Conservation (phyloP, 768 basidiomycete genomes). For the Hebeloma cylindrosporum region DNA sequence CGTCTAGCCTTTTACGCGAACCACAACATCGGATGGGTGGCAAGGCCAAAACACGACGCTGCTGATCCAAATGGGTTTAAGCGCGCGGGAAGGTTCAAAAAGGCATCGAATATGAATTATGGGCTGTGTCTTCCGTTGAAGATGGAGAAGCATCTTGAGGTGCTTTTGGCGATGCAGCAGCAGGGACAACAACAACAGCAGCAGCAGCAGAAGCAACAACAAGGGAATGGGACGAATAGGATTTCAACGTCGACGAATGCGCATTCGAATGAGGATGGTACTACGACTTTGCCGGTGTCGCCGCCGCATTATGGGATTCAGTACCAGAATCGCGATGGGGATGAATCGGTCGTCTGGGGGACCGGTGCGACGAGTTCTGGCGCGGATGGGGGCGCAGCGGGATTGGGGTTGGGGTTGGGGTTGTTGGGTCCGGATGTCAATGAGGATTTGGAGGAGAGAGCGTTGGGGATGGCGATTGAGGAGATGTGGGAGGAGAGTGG, state of each 20-base stretch:
- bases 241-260: constrained; percentile 14
- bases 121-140: constrained; percentile 50
- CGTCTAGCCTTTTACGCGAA: constrained; percentile 71
- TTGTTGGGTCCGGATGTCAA: constrained; percentile 27
- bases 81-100: constrained; percentile 88
- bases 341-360: constrained; percentile 42
- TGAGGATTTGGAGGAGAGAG: constrained; percentile 65
- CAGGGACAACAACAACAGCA: background rate
- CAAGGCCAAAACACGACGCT: constrained; percentile 66
- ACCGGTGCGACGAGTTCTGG: constrained; percentile 1
- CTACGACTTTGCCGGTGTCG: too few species aligned
- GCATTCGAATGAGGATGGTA: too few species aligned
- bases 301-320: constrained; percentile 68
- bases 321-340: constrained; percentile 64
- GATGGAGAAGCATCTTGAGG: constrained; percentile 47
- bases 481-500: constrained; percentile 63
- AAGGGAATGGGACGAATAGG: constrained; percentile 4
- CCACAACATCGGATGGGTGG: constrained; percentile 76
- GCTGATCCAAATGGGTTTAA: constrained; percentile 54
- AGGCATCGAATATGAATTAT: constrained; percentile 92
- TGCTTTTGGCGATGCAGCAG: constrained; percentile 32
- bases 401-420: constrained; percentile 3
- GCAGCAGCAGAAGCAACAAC: background rate
- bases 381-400: too few species aligned
- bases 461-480: constrained; percentile 70